phyloP scores from a whole-genome alignment of 805 yeast species.

The Suhomyces pyralidae region DNA sequence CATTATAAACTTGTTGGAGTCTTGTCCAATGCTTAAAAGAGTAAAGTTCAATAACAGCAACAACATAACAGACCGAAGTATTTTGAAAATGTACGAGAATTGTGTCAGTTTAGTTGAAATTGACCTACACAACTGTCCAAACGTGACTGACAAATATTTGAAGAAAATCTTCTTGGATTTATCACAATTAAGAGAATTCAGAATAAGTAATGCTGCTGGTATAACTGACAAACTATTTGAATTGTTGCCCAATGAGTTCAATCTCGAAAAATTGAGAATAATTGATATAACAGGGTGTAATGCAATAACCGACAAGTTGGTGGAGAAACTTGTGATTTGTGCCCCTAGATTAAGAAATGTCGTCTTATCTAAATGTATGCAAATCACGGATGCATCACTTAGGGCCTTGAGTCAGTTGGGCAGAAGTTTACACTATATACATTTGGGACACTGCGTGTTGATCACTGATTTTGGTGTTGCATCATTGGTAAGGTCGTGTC shows the following conservation, averaged over 20 bases:
- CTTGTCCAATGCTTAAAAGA: constrained; percentile 75
- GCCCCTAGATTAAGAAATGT: constrained; percentile 89
- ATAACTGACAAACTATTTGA: constrained; percentile 67
- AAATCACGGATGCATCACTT: constrained; percentile 78
- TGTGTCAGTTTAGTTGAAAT: constrained; percentile 86
- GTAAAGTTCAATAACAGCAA: constrained; percentile 75
- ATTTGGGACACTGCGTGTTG: constrained; percentile 88
- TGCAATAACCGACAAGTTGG: constrained; percentile 74
- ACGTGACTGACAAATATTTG: constrained; percentile 64
- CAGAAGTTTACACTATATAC: constrained; percentile 79
- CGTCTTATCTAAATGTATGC: constrained; percentile 83
- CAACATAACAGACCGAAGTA: constrained; percentile 60
- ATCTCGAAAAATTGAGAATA: constrained; percentile 68
- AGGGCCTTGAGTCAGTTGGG: constrained; percentile 71
- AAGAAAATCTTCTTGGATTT: constrained; percentile 55
- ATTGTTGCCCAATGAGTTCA: constrained; percentile 44
- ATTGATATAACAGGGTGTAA: constrained; percentile 83
- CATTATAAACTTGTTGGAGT: constrained; percentile 51
- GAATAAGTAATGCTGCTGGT: constrained; percentile 69
- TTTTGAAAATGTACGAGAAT: constrained; percentile 57
- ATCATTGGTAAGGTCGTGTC: constrained; percentile 70
- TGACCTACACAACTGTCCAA: constrained; percentile 80
- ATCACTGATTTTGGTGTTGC: constrained; percentile 88
- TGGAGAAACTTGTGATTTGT: constrained; percentile 63
- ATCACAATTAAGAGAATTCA: constrained; percentile 77